Percentiles rank a stretch among this genome's conserved stretches.
phyloP scores from a whole-genome alignment of 805 yeast species.

The Metschnikowia reukaufii region DNA sequence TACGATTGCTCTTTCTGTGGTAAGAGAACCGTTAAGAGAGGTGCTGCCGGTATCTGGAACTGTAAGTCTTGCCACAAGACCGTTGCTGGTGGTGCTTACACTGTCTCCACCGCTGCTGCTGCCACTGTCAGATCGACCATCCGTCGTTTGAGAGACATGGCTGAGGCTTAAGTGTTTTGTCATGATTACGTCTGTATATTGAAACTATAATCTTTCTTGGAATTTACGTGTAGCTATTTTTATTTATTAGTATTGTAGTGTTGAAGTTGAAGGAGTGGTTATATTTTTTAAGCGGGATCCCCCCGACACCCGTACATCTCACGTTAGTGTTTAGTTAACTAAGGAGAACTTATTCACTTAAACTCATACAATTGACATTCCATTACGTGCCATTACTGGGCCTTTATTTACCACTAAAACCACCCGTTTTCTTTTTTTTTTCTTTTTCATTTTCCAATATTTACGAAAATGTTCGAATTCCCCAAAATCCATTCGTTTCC shows the following conservation, averaged over 20 bases:
- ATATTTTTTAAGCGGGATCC: too few species aligned
- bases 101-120: slow-evolving; percentile 99
- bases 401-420: too few species aligned
- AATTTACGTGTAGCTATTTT: not conserved
- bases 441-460: not conserved
- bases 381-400: too few species aligned
- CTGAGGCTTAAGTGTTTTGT: slow-evolving; percentile 80
- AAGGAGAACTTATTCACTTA: too few species aligned
- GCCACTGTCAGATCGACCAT: slow-evolving; percentile 99
- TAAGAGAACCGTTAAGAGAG: slow-evolving; percentile 96
- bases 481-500: slow-evolving; percentile 65
- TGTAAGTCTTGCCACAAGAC: slow-evolving; percentile 94
- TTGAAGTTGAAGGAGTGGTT: too few species aligned
- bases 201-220: slow-evolving; percentile 14
- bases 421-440: not conserved
- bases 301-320: slow-evolving; percentile 6
- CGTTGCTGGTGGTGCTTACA: slow-evolving; percentile 99
- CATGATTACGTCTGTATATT: slow-evolving; percentile 18
- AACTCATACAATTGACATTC: too few species aligned
- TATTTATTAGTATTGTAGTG: too few species aligned
- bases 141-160: slow-evolving; percentile 99
- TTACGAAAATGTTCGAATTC: slow-evolving; percentile 27
- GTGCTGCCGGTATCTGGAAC: slow-evolving; percentile 98
- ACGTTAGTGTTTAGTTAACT: too few species aligned
- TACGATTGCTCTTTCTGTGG: slow-evolving; percentile 99